These are phyloP conservation scores for Pseudocercospora ulei DNA, from an alignment of 2,329 filamentous ascomycete genomes.

Conservation along the genomic window DNA sequence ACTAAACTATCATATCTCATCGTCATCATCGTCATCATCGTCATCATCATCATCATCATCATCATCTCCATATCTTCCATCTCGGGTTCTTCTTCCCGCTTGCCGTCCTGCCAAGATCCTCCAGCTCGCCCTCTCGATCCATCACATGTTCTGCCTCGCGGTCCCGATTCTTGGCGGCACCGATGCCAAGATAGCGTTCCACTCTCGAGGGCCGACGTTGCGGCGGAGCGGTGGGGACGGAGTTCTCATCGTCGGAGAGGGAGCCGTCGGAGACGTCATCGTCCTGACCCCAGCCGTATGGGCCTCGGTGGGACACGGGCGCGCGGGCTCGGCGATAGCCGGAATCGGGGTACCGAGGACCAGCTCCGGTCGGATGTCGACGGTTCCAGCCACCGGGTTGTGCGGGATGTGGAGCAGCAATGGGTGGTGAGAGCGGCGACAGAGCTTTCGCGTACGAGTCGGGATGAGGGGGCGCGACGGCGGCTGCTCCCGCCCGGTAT, in stretches of 20 bases:
- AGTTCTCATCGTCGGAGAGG: conserved; percentile 26
- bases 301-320: conserved; percentile 11
- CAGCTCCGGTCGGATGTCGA: not conserved
- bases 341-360: conserved; percentile 17
- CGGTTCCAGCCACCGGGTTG: conserved; percentile 6
- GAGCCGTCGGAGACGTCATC: conserved; percentile 23
- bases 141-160: conserved; percentile 2
- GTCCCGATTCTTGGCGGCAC: conserved; percentile 13
- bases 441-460: conserved; percentile 23
- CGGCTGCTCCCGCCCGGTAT: conserved; percentile 1
- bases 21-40: no score
- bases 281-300: conserved; percentile 14
- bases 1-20: no score
- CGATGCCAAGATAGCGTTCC: conserved; percentile 30
- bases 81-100: conserved; percentile 32
- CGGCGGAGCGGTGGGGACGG: conserved; percentile 17
- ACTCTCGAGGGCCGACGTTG: conserved; percentile 29
- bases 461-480: not conserved
- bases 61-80: conserved; percentile 28
- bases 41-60: no score
- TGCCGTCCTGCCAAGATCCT: conserved; percentile 17
- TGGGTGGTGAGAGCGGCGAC: conserved; percentile 24
- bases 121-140: conserved; percentile 17
- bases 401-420: conserved; percentile 17
- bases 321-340: conserved; percentile 16